These are phyloP conservation scores for Debaryomyces tyrocola DNA, from an alignment of 805 yeast genomes.

Conservation along the genomic window DNA sequence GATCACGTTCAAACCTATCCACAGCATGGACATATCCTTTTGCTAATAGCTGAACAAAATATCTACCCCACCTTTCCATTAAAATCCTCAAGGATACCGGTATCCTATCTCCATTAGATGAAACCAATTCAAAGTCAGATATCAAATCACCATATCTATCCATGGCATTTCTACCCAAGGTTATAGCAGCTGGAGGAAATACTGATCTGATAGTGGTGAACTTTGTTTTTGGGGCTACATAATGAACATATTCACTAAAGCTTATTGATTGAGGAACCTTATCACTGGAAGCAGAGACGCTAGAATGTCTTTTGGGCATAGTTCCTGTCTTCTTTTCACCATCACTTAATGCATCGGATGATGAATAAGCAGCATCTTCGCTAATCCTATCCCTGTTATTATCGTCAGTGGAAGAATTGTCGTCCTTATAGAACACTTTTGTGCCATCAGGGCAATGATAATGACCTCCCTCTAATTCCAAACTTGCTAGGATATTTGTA, in stretches of 20 bases:
- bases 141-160: conserved; percentile 63
- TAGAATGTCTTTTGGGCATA: neutral
- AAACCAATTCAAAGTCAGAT: conserved; percentile 70
- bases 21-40: conserved; percentile 64
- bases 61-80: conserved; percentile 76
- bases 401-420: conserved; percentile 11
- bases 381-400: conserved; percentile 3
- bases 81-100: conserved; percentile 61
- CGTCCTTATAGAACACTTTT: conserved; percentile 7
- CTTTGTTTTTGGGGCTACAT: conserved; percentile 70
- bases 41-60: conserved; percentile 61
- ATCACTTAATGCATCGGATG: conserved; percentile 5
- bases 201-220: conserved; percentile 67
- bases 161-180: conserved; percentile 72
- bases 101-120: conserved; percentile 68
- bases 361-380: conserved; percentile 7
- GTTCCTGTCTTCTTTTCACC: conserved; percentile 4
- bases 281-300: conserved; percentile 14
- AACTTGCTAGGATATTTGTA: conserved; percentile 48
- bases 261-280: conserved; percentile 31
- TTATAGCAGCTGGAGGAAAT: conserved; percentile 75
- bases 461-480: conserved; percentile 37
- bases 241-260: conserved; percentile 71
- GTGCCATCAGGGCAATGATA: conserved; percentile 16
- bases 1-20: conserved; percentile 35